Evolutionary conservation across 1,139 yeast genomes (phyloP).

Genomic region (Geotrichum citri-aurantii): DNA sequence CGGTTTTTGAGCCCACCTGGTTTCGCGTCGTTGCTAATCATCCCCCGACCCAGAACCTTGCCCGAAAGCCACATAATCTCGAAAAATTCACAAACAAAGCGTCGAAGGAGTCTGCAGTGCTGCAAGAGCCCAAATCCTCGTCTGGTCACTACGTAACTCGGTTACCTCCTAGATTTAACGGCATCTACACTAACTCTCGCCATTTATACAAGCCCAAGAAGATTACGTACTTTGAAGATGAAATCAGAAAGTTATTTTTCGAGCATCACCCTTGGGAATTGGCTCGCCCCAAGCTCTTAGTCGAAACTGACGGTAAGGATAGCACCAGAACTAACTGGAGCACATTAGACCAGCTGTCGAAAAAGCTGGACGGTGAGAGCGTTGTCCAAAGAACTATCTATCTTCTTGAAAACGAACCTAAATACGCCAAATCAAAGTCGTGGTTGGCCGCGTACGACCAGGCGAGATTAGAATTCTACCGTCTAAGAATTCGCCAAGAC

Average conservation of each 20-base stretch:
- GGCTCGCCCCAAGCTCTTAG: slow-evolving; percentile 80
- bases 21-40: slow-evolving; percentile 70
- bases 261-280: slow-evolving; percentile 98
- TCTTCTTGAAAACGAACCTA: slow-evolving; percentile 45
- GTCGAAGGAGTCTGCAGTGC: slow-evolving; percentile 29
- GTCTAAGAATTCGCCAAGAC: slow-evolving; percentile 79
- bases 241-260: slow-evolving; percentile 71
- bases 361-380: slow-evolving; percentile 83
- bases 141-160: slow-evolving; percentile 49
- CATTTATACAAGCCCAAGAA: slow-evolving; percentile 54
- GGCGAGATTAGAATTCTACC: slow-evolving; percentile 84
- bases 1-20: slow-evolving; percentile 72
- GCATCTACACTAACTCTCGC: slow-evolving; percentile 29
- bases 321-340: slow-evolving; percentile 64
- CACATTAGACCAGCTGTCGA: slow-evolving; percentile 60
- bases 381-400: slow-evolving; percentile 89
- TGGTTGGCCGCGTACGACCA: slow-evolving; percentile 70
- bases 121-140: slow-evolving; percentile 19
- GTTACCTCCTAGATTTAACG: slow-evolving; percentile 24
- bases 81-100: slow-evolving; percentile 33
- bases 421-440: slow-evolving; percentile 34
- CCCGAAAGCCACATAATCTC: slow-evolving; percentile 43
- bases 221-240: slow-evolving; percentile 72
- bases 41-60: slow-evolving; percentile 67
- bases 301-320: slow-evolving; percentile 66